phyloP scores from a whole-genome alignment of 2,329 filamentous ascomycete species.

The Ophiostoma quercus region DNA sequence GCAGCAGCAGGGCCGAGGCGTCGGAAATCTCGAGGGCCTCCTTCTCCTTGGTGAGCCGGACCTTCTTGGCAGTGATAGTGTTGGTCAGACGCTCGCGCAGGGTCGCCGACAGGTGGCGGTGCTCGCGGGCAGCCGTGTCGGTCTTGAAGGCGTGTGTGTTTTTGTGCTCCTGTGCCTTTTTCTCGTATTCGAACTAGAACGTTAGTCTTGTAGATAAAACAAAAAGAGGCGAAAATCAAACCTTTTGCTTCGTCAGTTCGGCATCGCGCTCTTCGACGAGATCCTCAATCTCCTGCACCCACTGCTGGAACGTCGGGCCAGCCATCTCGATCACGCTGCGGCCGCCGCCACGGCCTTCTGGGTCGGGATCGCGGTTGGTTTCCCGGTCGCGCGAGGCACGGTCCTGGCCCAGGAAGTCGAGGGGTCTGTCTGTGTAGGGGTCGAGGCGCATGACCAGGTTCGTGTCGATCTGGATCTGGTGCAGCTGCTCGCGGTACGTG shows the following conservation, averaged over 20 bases:
- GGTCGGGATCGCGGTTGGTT: conserved; percentile 36
- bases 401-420: conserved; percentile 35
- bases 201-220: conserved; percentile 6
- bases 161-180: conserved; percentile 54
- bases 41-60: conserved; percentile 59
- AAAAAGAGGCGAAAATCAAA: conserved; percentile 35
- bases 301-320: conserved; percentile 78
- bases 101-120: conserved; percentile 54
- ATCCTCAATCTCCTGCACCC: conserved; percentile 81
- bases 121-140: conserved; percentile 58
- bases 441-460: conserved; percentile 80
- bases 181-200: conserved; percentile 56
- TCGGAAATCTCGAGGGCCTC: conserved; percentile 64
- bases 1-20: conserved; percentile 58
- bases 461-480: conserved; percentile 88
- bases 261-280: conserved; percentile 82
- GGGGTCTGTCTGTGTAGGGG: conserved; percentile 57
- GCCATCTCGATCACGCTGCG: conserved; percentile 65
- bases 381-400: conserved; percentile 33
- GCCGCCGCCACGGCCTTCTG: conserved; percentile 35
- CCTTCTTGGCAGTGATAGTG: conserved; percentile 59
- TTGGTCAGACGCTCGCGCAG: conserved; percentile 64
- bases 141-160: conserved; percentile 57
- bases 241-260: conserved; percentile 73
- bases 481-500: conserved; percentile 82